phyloP scores from a whole-genome alignment of 306 rosid species.

The Canavalia gladiata region DNA sequence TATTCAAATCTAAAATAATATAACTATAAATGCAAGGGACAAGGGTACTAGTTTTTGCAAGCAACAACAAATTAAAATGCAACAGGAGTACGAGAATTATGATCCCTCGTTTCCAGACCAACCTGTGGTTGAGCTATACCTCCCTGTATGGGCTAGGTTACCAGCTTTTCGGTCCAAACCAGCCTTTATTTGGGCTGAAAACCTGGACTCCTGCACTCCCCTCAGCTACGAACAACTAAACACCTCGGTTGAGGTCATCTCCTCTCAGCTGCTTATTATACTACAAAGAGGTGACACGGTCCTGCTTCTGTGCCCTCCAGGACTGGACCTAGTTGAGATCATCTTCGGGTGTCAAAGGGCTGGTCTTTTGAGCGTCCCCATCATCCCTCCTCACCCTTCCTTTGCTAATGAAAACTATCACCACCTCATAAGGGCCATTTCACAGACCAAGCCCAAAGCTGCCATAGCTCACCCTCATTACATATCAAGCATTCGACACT shows the following conservation, averaged over 20 bases:
- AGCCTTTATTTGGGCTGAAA: constrained; percentile 79
- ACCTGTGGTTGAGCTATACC: constrained; percentile 82
- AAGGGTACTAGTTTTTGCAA: background rate
- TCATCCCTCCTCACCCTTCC: constrained; percentile 73
- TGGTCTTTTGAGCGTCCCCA: constrained; percentile 72
- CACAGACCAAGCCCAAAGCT: constrained; percentile 86
- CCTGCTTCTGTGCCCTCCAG: constrained; percentile 72
- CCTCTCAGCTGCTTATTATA: constrained; percentile 50
- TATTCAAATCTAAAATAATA: background rate
- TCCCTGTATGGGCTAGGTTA: constrained; percentile 72
- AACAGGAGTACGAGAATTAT: constrained; percentile 65
- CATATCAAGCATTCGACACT: constrained; percentile 54
- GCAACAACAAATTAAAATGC: constrained; percentile 49
- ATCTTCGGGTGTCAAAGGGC: constrained; percentile 83
- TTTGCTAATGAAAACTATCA: constrained; percentile 57
- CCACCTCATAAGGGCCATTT: constrained; percentile 64
- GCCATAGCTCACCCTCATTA: constrained; percentile 70
- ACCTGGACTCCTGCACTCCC: constrained; percentile 8
- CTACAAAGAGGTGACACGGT: constrained; percentile 67
- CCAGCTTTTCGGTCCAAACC: constrained; percentile 74
- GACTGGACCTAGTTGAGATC: constrained; percentile 68
- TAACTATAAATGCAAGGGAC: constrained; percentile 48
- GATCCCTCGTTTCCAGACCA: constrained; percentile 87
- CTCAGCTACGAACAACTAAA: constrained; percentile 74
- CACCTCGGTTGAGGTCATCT: constrained; percentile 54